These are phyloP conservation scores for Cryptomeria japonica DNA, from an alignment of 75 land plant genomes.

Conservation along the genomic window DNA sequence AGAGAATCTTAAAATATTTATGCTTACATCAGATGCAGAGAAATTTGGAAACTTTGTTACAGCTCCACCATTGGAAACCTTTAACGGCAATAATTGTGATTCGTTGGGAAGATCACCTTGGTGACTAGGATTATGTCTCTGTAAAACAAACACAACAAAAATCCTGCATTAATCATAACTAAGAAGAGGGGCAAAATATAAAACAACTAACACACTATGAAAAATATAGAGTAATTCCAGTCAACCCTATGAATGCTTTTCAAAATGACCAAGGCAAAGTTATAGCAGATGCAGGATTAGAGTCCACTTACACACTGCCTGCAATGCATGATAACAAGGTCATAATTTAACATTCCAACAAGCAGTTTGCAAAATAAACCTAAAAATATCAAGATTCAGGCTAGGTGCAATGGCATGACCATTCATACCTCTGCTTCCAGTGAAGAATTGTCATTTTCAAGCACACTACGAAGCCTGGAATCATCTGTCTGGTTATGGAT, in stretches of 20 bases:
- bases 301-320: background rate
- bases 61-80: background rate
- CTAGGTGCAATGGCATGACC: background rate
- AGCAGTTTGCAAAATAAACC: background rate
- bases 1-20: background rate
- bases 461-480: background rate
- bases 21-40: background rate
- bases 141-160: background rate
- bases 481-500: background rate
- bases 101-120: background rate
- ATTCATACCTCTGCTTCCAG: slow-evolving; percentile 5
- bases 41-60: background rate
- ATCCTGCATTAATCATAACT: background rate
- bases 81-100: background rate
- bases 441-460: background rate
- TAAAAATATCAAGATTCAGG: background rate
- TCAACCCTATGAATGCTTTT: background rate
- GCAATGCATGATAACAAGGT: background rate
- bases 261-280: background rate
- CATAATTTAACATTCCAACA: background rate
- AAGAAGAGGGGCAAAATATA: background rate
- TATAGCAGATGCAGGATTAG: background rate
- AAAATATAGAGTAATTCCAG: background rate
- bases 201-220: background rate
- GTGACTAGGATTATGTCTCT: background rate